Conservation (phyloP, 2,329 filamentous ascomycete genomes). For the Gnomoniopsis sp. region DNA sequence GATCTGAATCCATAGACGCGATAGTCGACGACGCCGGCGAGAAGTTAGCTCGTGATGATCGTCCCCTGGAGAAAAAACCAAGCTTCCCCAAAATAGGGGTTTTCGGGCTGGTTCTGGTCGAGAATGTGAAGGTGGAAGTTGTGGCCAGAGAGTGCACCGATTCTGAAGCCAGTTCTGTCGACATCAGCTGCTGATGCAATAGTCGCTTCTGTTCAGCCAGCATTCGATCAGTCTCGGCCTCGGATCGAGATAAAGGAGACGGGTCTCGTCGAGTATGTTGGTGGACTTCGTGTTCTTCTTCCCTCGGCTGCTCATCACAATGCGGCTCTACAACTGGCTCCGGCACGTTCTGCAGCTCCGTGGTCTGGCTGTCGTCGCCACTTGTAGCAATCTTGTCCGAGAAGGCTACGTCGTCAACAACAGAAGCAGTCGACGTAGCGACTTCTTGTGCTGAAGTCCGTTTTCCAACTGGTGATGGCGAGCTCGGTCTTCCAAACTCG, state of each 20-base stretch:
- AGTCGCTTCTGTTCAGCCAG: slow-evolving; percentile 48
- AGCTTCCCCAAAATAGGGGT: slow-evolving; percentile 48
- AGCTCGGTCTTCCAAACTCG: background rate
- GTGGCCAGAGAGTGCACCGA: slow-evolving; percentile 21
- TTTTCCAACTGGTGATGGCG: background rate
- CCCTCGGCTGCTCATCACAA: slow-evolving; percentile 16
- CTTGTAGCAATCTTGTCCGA: slow-evolving; percentile 14
- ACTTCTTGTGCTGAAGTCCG: slow-evolving; percentile 2
- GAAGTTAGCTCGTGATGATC: slow-evolving; percentile 35
- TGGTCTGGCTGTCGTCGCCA: background rate
- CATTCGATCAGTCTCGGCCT: slow-evolving; percentile 46
- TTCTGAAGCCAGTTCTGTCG: slow-evolving; percentile 29
- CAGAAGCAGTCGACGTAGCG: slow-evolving; percentile 2
- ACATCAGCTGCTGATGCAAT: slow-evolving; percentile 40
- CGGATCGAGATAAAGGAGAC: slow-evolving; percentile 23
- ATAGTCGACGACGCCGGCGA: slow-evolving; percentile 30
- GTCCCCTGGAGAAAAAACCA: slow-evolving; percentile 39
- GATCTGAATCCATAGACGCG: slow-evolving; percentile 32
- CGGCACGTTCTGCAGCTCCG: slow-evolving; percentile 5
- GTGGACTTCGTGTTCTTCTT: slow-evolving; percentile 26
- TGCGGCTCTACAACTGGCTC: slow-evolving; percentile 14
- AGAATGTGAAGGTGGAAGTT: slow-evolving; percentile 2
- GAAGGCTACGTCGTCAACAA: slow-evolving; percentile 16
- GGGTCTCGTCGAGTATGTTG: background rate
- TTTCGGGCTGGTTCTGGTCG: slow-evolving; percentile 23